Evolutionary conservation across 2,329 filamentous ascomycete genomes (phyloP), one percentile per base, ranked within the genome.

Genomic region (Aspergillus sp.): DNA sequence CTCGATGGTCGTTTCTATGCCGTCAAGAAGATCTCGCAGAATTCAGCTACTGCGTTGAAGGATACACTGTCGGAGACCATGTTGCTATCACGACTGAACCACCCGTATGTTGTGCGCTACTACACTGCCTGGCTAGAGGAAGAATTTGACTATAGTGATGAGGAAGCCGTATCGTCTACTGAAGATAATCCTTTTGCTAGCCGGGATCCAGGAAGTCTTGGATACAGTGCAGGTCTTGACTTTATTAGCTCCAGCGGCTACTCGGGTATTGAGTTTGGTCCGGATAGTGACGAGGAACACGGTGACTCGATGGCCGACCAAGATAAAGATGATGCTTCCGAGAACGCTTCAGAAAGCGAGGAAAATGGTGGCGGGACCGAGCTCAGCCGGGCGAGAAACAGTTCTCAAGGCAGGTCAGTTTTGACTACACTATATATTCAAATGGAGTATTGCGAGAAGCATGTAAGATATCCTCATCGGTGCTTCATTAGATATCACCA

Each of bases 361-460:
- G 56, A 51, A 34, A 63, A 56, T 43, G 59, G 49, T 33, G 56
- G 60, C 4, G 55, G 65, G 28, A 58, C 56, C 32, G 68, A 71
- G 41, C 56, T 67, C 54, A 69, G 53, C 52, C 64, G 72, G 7
- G 64, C 67, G 41, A 66, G 68, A 44, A 75, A 74, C 12, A 71
- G 70, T 44, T 75, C 74, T 9, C 67, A 69, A 46, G 70, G 72
- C 19, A 73, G 77, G 46, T 73, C 79, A 3, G 77, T 79, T 50
- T 80, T 79, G 44, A 90, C 85, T 0, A 83, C 90, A 5, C 76
- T 98, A 38, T 98, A 96, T 64, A 97, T 98, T 47, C 93, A 94
- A 50, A 98, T 98, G 93, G 93, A 98, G 63, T 94, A 96, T 56
- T 98, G 93, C 61, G 91, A 97, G 64, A 93, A 91, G 62, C 81